These are phyloP conservation scores for Bjerkandera adusta DNA, from an alignment of 1,284 basidiomycete genomes.

Conservation along the genomic window DNA sequence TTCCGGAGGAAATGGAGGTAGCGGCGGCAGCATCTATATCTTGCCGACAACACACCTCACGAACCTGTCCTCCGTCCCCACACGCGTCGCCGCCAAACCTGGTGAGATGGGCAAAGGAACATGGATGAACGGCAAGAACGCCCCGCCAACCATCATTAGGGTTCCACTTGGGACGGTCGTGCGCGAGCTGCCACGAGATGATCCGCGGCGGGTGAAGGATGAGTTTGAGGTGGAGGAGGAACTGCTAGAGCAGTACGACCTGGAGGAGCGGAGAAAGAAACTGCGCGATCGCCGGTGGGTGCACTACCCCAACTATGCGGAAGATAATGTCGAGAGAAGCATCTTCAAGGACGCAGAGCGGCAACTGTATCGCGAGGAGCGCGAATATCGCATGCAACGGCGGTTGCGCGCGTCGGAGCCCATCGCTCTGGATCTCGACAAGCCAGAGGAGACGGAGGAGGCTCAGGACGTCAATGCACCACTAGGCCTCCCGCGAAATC, in stretches of 20 bases:
- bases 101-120: slow-evolving; percentile 79
- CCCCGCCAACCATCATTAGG: slow-evolving; percentile 67
- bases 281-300: slow-evolving; percentile 74
- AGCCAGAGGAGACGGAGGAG: slow-evolving; percentile 41
- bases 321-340: slow-evolving; percentile 62
- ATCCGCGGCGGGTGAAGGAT: slow-evolving; percentile 58
- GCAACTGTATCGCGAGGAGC: slow-evolving; percentile 60
- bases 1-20: slow-evolving; percentile 87
- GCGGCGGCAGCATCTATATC: slow-evolving; percentile 85
- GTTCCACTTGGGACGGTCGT: slow-evolving; percentile 92
- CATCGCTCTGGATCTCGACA: slow-evolving; percentile 60
- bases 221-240: slow-evolving; percentile 71
- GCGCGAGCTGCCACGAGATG: slow-evolving; percentile 65
- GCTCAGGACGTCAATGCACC: slow-evolving; percentile 54
- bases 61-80: slow-evolving; percentile 71
- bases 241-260: slow-evolving; percentile 46
- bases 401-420: slow-evolving; percentile 43
- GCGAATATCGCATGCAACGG: slow-evolving; percentile 49
- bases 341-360: slow-evolving; percentile 76
- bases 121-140: slow-evolving; percentile 81
- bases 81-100: slow-evolving; percentile 62
- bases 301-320: slow-evolving; percentile 71
- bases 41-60: slow-evolving; percentile 74
- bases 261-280: slow-evolving; percentile 48
- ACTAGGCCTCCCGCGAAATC: slow-evolving; percentile 59